Conservation (phyloP, 2,329 filamentous ascomycete species). For the Ophiostoma novo-ulmi region DNA sequence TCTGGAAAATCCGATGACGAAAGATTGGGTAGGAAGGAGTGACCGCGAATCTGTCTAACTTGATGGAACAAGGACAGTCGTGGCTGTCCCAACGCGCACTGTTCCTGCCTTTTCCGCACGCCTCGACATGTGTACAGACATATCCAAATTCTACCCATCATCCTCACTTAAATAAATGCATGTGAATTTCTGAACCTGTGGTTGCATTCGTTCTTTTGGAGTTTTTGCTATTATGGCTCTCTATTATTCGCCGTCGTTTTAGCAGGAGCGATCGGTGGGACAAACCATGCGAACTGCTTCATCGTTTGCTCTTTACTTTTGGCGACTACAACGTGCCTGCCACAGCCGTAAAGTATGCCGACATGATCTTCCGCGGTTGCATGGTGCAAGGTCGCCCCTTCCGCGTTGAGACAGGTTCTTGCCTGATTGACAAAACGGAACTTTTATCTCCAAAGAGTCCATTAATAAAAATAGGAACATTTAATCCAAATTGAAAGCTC, state of each 20-base stretch:
- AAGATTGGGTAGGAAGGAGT: not conserved
- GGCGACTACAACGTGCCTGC: not conserved
- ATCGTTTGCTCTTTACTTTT: not conserved
- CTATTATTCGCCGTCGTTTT: not conserved
- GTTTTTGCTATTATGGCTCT: no score
- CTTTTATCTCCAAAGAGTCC: not conserved
- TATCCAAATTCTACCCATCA: not conserved
- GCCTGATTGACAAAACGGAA: constrained; percentile 2
- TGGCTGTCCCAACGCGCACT: not conserved
- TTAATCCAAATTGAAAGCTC: constrained; percentile 9
- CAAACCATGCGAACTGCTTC: constrained; percentile 10
- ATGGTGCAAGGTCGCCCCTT: constrained; percentile 1
- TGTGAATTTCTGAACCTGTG: not conserved
- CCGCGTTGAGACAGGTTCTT: constrained; percentile 10
- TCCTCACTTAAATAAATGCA: not conserved
- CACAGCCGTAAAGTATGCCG: not conserved
- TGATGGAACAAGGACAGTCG: not conserved
- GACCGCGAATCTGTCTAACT: not conserved
- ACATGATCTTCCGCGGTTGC: not conserved
- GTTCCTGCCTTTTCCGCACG: not conserved
- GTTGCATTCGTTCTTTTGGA: not conserved
- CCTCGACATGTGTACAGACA: not conserved
- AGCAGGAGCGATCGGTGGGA: constrained; percentile 3
- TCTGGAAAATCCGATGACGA: not conserved
- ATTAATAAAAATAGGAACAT: constrained; percentile 5